Evolutionary conservation across 202 grass and related monocot genomes (phyloP).

Genomic region (Musa balbisiana): DNA sequence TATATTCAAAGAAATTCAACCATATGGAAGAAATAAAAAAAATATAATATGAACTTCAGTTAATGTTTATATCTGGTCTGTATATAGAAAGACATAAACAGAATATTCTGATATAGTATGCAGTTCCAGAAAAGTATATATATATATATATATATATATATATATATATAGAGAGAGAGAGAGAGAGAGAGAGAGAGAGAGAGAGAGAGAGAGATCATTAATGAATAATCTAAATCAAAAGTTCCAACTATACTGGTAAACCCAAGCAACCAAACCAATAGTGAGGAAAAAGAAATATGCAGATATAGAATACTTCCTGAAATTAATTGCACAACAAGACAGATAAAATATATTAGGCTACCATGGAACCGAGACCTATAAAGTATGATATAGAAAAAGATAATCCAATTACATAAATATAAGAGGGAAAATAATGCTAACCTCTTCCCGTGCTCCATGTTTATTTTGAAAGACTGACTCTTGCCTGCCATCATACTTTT

Average conservation of each 20-base stretch:
- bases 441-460: conserved; percentile 16
- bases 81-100: not conserved
- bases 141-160: not conserved
- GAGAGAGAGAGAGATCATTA: not conserved
- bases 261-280: not conserved
- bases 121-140: not conserved
- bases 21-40: not conserved
- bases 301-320: not conserved
- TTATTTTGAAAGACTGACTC: conserved; percentile 12
- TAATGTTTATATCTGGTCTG: too few relatives aligned
- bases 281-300: not conserved
- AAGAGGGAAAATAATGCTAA: not conserved
- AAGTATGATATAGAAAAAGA: not conserved
- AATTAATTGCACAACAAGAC: not conserved
- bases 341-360: not conserved
- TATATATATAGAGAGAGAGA: not conserved
- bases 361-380: not conserved
- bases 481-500: conserved; percentile 6
- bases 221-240: not conserved
- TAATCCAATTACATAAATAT: not conserved
- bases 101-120: not conserved
- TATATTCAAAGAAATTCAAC: not conserved
- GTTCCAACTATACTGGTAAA: not conserved
- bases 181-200: too few relatives aligned
- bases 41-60: not conserved